Evolutionary conservation across 2,329 filamentous ascomycete species (phyloP), one percentile per base, ranked within the genome.

Genomic region (Byssothecium circinans): DNA sequence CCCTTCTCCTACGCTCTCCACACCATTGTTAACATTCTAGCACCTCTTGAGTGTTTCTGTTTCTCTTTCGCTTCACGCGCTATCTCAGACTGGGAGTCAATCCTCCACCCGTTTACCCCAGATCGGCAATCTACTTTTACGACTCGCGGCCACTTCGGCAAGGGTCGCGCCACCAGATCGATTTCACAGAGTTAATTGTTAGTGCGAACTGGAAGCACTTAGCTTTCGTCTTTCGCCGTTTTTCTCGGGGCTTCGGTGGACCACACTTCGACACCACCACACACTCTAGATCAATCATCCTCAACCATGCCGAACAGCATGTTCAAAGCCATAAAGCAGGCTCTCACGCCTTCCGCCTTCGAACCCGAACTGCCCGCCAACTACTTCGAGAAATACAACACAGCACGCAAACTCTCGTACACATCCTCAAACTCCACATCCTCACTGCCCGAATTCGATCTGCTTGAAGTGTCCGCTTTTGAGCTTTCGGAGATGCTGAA

Each of bases 401-500:
- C 51, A 2, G 50, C 52, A 17, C 50, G 62, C 32, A 66, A 67
- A 33, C 51, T 57, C 14, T 67, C 64, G 1, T 64, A 61, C 39
- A 59, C 61, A 14, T 67, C 64, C 14, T 62, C 57, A 15, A 57
- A 50, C 43, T 54, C 57, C 30, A 56, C 58, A 27, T 52, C 45
- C 33, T 62, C 57, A 36, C 43, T 61, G 8, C 56, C 63, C 20
- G 62, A 67, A 10, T 68, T 69, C 50, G 64, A 70, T 45, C 67
- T 64, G 4, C 62, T 70, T 22, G 54, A 58, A 2, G 50, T 57
- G 1, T 64, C 65, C 3, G 67, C 66, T 3, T 67, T 58, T 23
- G 61, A 67, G 47, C 54, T 69, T 2, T 62, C 65, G 3, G 59
- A 67, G 41, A 54, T 70, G 44, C 43, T 70, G 30, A 62, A 62